These are phyloP conservation scores for Hyaloscypha hepaticicola DNA, from an alignment of 495 filamentous ascomycete species.

Conservation along the genomic window DNA sequence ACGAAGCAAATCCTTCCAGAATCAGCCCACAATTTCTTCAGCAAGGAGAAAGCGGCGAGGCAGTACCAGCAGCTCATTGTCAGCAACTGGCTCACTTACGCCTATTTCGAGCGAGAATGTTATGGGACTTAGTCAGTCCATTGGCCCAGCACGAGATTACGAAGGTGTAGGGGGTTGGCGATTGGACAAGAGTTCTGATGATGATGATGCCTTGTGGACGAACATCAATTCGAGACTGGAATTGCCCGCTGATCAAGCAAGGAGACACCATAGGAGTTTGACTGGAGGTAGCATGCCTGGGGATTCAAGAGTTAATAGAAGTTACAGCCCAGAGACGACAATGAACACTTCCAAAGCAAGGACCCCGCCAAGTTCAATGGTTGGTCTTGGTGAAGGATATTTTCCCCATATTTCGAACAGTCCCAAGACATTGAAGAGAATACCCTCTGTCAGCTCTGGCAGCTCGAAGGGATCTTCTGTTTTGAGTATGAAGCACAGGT, in stretches of 20 bases:
- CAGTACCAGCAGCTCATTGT: slow-evolving; percentile 37
- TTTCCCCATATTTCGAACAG: slow-evolving; percentile 19
- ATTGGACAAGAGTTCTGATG: slow-evolving; percentile 49
- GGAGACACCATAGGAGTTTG: slow-evolving; percentile 28
- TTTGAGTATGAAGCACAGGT: slow-evolving; percentile 29
- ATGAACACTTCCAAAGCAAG: slow-evolving; percentile 40
- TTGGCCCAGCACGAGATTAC: slow-evolving; percentile 64
- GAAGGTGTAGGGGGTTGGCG: slow-evolving; percentile 87
- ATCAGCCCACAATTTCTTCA: slow-evolving; percentile 2
- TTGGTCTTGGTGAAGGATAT: slow-evolving; percentile 21
- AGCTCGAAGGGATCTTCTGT: slow-evolving; percentile 25
- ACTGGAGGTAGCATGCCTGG: slow-evolving; percentile 23
- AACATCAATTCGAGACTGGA: slow-evolving; percentile 72
- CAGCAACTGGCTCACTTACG: slow-evolving; percentile 36
- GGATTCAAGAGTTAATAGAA: slow-evolving; percentile 9
- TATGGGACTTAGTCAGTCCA: slow-evolving; percentile 39
- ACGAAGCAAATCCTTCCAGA: slow-evolving; percentile 10
- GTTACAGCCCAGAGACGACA: slow-evolving; percentile 24
- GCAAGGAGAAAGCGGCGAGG: slow-evolving; percentile 37
- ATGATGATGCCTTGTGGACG: slow-evolving; percentile 64
- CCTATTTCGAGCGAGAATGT: slow-evolving; percentile 35
- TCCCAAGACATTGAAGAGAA: slow-evolving; percentile 15
- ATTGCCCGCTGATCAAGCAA: slow-evolving; percentile 46
- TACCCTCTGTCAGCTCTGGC: slow-evolving; percentile 15
- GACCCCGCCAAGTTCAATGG: slow-evolving; percentile 34